Conservation (phyloP, 2,329 filamentous ascomycete species). For the Hypoxylon sp. region DNA sequence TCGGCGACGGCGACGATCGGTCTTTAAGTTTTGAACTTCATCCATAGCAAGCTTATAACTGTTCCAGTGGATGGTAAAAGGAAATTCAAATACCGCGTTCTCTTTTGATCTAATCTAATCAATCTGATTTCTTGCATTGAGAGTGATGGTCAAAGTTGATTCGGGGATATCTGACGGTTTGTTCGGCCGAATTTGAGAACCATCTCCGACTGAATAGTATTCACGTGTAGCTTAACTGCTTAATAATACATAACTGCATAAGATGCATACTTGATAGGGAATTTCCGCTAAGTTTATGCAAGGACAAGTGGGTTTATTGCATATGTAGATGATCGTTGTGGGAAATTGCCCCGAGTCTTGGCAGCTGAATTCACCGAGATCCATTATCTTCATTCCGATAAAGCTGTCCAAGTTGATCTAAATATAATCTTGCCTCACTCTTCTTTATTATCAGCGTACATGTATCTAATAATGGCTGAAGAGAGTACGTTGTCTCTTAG, state of each 20-base stretch:
- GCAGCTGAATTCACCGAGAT: not conserved
- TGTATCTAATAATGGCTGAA: too few species aligned
- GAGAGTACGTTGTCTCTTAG: too few species aligned
- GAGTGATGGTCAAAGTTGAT: conserved; percentile 6
- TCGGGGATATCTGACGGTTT: conserved; percentile 6
- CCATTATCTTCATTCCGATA: not conserved
- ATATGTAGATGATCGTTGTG: not conserved
- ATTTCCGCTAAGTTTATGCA: not conserved
- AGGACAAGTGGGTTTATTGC: not conserved
- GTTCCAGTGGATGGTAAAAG: not conserved
- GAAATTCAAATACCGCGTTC: conserved; percentile 1
- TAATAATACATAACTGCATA: not conserved
- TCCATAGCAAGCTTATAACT: conserved; percentile 19
- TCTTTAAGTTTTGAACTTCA: conserved; percentile 24
- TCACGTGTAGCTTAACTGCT: not conserved
- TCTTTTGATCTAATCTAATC: conserved; percentile 17
- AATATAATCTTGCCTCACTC: too few species aligned
- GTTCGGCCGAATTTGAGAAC: conserved; percentile 20
- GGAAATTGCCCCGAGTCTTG: not conserved
- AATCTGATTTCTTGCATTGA: conserved; percentile 12
- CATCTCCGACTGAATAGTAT: conserved; percentile 14
- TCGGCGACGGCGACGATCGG: conserved; percentile 48
- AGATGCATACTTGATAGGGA: not conserved
- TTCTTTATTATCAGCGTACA: too few species aligned
- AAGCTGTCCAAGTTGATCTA: too few species aligned